Percentiles rank a stretch among this genome's conserved stretches.
Evolutionary conservation across 1,139 yeast genomes (phyloP).

Genomic region (Pichia terricola): DNA sequence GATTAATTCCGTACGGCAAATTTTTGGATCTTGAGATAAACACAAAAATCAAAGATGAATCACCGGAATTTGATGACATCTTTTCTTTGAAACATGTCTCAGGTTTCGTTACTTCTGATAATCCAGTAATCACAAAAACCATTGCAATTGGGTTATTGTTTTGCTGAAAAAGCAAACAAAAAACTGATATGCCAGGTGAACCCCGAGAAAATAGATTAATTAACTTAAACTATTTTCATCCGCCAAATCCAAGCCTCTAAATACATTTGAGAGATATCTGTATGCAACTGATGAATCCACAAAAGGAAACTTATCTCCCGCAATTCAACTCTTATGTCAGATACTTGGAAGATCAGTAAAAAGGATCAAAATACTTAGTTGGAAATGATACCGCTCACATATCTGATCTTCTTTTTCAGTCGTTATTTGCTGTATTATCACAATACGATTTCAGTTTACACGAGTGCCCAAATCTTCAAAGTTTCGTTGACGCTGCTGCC

Average conservation of each 20-base stretch:
- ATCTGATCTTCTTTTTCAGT: no score
- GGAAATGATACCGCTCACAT: no score
- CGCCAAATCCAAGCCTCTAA: constrained; percentile 17
- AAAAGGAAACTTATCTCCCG: no score
- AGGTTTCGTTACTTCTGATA: constrained; percentile 22
- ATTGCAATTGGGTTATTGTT: constrained; percentile 21
- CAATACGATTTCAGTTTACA: no score
- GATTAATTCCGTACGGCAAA: constrained; percentile 12
- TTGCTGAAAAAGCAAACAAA: constrained; percentile 13
- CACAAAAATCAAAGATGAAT: constrained; percentile 9
- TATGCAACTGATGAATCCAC: not conserved
- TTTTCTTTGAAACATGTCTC: constrained; percentile 27
- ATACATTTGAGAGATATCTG: not conserved
- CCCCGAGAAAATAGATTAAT: constrained; percentile 20
- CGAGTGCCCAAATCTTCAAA: no score
- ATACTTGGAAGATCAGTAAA: no score
- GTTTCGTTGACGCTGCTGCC: no score
- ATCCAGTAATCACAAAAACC: constrained; percentile 23
- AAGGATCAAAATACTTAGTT: no score
- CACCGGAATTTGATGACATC: not conserved
- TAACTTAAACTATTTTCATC: constrained; percentile 23
- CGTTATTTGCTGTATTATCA: no score
- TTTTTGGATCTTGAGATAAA: constrained; percentile 32
- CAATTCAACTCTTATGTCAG: no score
- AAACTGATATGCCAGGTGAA: constrained; percentile 6